phyloP scores from a whole-genome alignment of 345 rosid genomes.

The Eutrema japonicum region DNA sequence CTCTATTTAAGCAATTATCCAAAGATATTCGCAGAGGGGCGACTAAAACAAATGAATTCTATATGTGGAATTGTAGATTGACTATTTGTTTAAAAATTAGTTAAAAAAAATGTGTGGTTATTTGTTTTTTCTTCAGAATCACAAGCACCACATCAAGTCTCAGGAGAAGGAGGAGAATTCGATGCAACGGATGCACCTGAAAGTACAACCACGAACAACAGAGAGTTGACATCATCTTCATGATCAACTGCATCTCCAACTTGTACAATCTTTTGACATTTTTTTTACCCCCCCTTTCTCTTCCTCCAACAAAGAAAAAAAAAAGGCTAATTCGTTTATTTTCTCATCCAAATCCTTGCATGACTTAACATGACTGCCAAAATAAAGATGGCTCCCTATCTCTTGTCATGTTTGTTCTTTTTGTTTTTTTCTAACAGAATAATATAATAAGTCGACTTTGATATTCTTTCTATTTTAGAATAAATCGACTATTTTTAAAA shows the following conservation, averaged over 20 bases:
- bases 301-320: conserved; percentile 27
- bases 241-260: conserved; percentile 30
- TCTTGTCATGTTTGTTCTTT: conserved; percentile 18
- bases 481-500: not conserved
- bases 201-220: conserved; percentile 31
- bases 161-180: conserved; percentile 29
- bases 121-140: conserved; percentile 32
- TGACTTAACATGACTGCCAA: conserved; percentile 40
- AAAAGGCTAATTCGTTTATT: conserved; percentile 40
- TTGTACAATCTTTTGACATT: conserved; percentile 44
- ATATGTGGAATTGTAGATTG: conserved; percentile 23
- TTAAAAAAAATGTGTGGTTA: not conserved
- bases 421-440: conserved; percentile 20
- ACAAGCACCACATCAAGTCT: conserved; percentile 36
- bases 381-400: conserved; percentile 41
- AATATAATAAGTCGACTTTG: conserved; percentile 34
- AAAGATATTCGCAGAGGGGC: conserved; percentile 27
- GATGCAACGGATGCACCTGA: conserved; percentile 40
- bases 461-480: conserved; percentile 36
- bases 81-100: not conserved
- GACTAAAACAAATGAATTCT: conserved; percentile 25
- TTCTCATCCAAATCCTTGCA: conserved; percentile 37
- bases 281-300: conserved; percentile 31
- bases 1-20: conserved; percentile 38
- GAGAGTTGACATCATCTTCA: conserved; percentile 34